Conservation (phyloP, 148 eudicot species). For the Agrostemma githago region DNA sequence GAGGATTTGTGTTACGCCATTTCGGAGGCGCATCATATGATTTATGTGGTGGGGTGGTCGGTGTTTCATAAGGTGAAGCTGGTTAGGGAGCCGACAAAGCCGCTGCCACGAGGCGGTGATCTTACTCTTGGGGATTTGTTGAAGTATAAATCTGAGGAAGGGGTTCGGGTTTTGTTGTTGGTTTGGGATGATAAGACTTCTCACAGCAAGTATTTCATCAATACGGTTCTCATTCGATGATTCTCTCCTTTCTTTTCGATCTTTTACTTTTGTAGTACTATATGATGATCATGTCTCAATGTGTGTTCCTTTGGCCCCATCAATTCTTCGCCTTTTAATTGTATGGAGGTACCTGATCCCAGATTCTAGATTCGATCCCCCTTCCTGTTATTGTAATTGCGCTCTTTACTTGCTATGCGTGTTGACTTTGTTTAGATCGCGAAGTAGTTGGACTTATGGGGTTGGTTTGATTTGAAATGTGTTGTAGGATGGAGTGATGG, state of each 20-base stretch:
- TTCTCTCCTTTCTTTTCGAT: neutral
- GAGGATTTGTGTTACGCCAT: conserved; percentile 90
- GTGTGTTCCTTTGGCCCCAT: too few species aligned
- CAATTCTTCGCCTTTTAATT: too few species aligned
- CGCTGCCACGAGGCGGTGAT: conserved; percentile 86
- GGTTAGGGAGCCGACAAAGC: conserved; percentile 81
- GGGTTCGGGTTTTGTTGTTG: conserved; percentile 79
- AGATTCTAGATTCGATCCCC: too few species aligned
- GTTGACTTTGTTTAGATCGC: too few species aligned
- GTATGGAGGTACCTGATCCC: too few species aligned
- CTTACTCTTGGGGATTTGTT: conserved; percentile 77
- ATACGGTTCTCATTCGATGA: conserved; percentile 36
- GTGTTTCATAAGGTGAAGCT: conserved; percentile 69
- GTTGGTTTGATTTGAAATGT: neutral
- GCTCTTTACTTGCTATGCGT: too few species aligned
- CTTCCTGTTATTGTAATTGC: too few species aligned
- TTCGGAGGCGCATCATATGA: conserved; percentile 80
- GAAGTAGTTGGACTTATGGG: too few species aligned
- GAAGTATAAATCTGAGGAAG: conserved; percentile 95
- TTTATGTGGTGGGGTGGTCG: conserved; percentile 92
- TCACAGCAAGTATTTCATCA: conserved; percentile 55
- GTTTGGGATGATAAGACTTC: conserved; percentile 99
- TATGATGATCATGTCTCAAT: too few species aligned
- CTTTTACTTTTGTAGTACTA: too few species aligned
- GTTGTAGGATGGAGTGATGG: conserved; percentile 81